Evolutionary conservation across 805 yeast genomes (phyloP).

Genomic region (Metschnikowia aberdeeniae): DNA sequence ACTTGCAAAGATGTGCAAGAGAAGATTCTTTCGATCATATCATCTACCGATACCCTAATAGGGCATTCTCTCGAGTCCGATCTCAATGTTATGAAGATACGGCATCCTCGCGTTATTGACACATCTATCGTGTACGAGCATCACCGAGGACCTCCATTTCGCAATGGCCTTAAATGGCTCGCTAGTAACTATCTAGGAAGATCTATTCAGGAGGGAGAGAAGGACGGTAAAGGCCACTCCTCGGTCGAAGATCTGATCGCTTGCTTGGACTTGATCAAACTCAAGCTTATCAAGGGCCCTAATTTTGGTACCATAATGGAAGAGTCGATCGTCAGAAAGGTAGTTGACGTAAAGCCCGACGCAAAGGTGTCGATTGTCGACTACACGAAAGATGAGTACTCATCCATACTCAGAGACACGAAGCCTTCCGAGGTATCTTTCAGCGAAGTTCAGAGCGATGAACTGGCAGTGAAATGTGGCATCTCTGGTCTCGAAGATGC

Average conservation of each 20-base stretch:
- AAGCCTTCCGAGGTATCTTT: slow-evolving; percentile 17
- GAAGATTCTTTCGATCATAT: slow-evolving; percentile 45
- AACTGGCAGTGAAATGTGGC: slow-evolving; percentile 48
- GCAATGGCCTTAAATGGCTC: slow-evolving; percentile 74
- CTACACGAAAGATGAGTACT: slow-evolving; percentile 22
- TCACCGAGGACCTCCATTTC: slow-evolving; percentile 75
- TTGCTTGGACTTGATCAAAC: slow-evolving; percentile 70
- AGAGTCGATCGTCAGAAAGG: slow-evolving; percentile 8
- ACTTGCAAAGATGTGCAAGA: slow-evolving; percentile 65
- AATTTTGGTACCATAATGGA: slow-evolving; percentile 49
- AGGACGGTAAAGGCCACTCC: slow-evolving; percentile 62
- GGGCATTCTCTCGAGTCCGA: slow-evolving; percentile 93
- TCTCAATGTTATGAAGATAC: slow-evolving; percentile 60
- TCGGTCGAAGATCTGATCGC: slow-evolving; percentile 82
- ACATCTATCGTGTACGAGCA: slow-evolving; percentile 77
- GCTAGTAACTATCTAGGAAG: slow-evolving; percentile 51
- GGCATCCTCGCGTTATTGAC: slow-evolving; percentile 75
- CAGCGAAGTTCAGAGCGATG: slow-evolving; percentile 53
- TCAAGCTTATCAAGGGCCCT: slow-evolving; percentile 64
- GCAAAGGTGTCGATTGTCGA: slow-evolving; percentile 25
- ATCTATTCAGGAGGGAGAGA: slow-evolving; percentile 62
- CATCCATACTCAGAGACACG: slow-evolving; percentile 7
- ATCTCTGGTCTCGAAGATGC: slow-evolving; percentile 37
- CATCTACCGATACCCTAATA: slow-evolving; percentile 59
- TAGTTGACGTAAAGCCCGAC: slow-evolving; percentile 5